Evolutionary conservation across 352 stramenopile species (phyloP), one percentile per base, ranked within the genome.

Genomic region (Aphanomyces invadans): DNA sequence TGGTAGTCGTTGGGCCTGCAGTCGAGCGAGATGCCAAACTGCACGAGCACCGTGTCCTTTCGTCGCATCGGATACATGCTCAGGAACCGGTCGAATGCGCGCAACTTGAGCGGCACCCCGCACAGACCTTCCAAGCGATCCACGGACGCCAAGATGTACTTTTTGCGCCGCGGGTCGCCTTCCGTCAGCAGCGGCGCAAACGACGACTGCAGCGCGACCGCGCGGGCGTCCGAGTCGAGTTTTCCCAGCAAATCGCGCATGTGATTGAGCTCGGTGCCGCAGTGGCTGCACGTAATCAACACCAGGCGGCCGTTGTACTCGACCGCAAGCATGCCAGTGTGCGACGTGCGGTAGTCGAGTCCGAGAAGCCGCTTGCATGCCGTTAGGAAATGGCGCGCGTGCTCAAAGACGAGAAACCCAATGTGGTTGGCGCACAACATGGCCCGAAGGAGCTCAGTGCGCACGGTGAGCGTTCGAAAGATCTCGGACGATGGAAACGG

Each of bases 401-500:
- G 95, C 74, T 98, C 92, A 73, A 96, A 97, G 46, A 95, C 82
- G 55, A 97, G 78, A 62, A 98, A 97, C 5, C 92, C 92, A 45
- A 98, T 93, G 71, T 97, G 87, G 70, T 97, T 89, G 4, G 90
- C 87, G 38, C 82, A 89, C 23, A 97, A 75, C 75, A 97, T 90
- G 2, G 86, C 88, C 32, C 92, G 86, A 21, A 98, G 75, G 57
- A 98, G 90, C 71, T 95, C 87, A 7, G 92, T 94, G 21, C 92
- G 77, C 73, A 89, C 86, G 0, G 81, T 76, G 44, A 99, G 81
- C 3, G 95, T 98, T 10, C 96, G 81, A 68, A 99, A 99, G 53
- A 99, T 98, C 74, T 99, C 97, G 15, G 90, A 98, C 25, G 89
- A 98, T 19, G 97, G 96, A 67, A 99, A 99, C 54, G 97, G 97